A percentile compares a stretch with the other conserved stretches of the same genome.
These are phyloP conservation scores for Cylindrotheca closterium DNA, from an alignment of 108 stramenopile species.

Conservation along the genomic window DNA sequence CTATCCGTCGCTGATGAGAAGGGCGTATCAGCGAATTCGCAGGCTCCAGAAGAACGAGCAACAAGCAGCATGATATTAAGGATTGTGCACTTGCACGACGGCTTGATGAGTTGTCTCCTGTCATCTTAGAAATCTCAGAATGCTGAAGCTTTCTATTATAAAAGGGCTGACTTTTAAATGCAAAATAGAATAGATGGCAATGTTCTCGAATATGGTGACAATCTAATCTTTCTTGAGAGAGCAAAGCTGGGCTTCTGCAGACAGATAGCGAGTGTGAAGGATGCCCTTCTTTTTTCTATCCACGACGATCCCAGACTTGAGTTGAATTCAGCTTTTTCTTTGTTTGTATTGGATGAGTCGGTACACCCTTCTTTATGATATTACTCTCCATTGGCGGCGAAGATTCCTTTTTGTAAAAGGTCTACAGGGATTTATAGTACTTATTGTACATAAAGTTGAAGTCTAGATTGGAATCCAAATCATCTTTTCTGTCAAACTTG, in stretches of 20 bases:
- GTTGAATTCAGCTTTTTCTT: background rate
- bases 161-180: too few species aligned
- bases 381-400: background rate
- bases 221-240: too few species aligned
- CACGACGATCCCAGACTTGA: background rate
- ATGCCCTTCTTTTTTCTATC: background rate
- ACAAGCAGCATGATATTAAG: background rate
- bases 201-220: too few species aligned
- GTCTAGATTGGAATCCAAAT: constrained; percentile 1
- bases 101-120: too few species aligned
- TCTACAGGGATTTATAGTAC: background rate
- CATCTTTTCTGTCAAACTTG: too few species aligned
- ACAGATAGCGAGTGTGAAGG: background rate
- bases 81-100: background rate
- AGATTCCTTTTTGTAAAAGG: background rate
- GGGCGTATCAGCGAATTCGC: too few species aligned
- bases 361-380: background rate
- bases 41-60: too few species aligned
- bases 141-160: too few species aligned
- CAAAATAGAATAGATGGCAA: too few species aligned
- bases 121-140: too few species aligned
- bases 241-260: too few species aligned
- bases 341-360: background rate
- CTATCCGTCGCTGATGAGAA: too few species aligned
- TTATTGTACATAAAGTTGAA: constrained; percentile 2